Base-by-base conservation (phyloP, 352 stramenopile species). In the Globisporangium spiculum region DNA sequence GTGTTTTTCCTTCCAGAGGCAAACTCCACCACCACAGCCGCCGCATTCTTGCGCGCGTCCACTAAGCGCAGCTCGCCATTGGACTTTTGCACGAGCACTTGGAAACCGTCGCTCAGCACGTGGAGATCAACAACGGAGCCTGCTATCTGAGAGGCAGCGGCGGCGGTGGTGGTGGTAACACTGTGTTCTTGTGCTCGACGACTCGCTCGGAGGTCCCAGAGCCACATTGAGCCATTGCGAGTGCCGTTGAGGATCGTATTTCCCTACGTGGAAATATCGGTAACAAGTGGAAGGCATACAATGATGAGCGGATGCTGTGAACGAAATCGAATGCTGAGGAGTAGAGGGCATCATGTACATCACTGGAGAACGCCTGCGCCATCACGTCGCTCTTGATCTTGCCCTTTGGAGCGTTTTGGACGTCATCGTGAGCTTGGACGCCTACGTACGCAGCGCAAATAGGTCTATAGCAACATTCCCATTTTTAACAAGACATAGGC, bases 171-270 rank as follows among this genome's bases (percentile, higher is more conserved):
- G 36, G 34, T 10, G 9, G 27, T 30, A 34, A 58, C 14, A n/a
- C 26, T 12, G 20, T 65, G 38, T 32, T 77, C 72, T 7, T 73
- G 61, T 0, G 62, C 62, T 1, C 72, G 72, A 8, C 68, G 48
- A 24, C 34, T 57, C 4, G 69, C 50, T 38, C 80, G 80, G 22
- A 83, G 57, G 46, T 89, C 80, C 80, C 80, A 89, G 7, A 82
- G 71, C 80, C 80, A 89, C 20, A 74, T 73, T 1, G 66, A 73
- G 2, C 80, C 80, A 27, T 67, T 79, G 22, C 78, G 80, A 14
- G 78, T 82, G 26, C 80, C 80, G 65, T 89, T 89, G 22, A 85
- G 2, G 38, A 89, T 65, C n/a, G 78, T 70, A 18, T 78, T 66
- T 7, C 75, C 74, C 77, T 84, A 46, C 46, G 6, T 26, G 10